These are phyloP conservation scores for Thermothelomyces thermophilus DNA, from an alignment of 2,329 filamentous ascomycete species.

Conservation along the genomic window DNA sequence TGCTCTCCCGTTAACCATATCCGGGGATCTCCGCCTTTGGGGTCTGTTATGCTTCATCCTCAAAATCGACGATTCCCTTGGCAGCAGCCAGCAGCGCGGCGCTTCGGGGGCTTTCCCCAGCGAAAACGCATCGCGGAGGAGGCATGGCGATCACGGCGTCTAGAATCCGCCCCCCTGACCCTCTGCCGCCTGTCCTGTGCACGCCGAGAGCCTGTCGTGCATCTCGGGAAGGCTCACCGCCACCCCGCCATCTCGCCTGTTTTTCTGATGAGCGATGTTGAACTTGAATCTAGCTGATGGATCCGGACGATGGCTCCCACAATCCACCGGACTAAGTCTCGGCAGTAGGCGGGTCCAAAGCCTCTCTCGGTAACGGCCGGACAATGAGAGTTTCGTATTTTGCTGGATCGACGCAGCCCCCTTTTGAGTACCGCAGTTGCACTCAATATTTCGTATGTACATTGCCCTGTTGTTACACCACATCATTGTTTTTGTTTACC, in stretches of 20 bases:
- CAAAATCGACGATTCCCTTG: slow-evolving; percentile 9
- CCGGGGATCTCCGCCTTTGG: slow-evolving; percentile 1
- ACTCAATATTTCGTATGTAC: not conserved
- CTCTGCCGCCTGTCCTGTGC: not conserved
- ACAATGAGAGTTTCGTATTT: slow-evolving; percentile 16
- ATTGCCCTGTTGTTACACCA: not conserved
- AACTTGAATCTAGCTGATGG: not conserved
- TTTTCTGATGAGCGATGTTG: not conserved
- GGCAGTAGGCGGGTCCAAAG: slow-evolving; percentile 8
- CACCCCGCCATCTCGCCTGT: slow-evolving; percentile 4
- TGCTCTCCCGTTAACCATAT: slow-evolving; percentile 1
- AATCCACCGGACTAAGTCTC: slow-evolving; percentile 3
- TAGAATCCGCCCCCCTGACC: not conserved
- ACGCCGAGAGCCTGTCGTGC: slow-evolving; percentile 10
- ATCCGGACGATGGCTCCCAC: not conserved
- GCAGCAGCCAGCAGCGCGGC: slow-evolving; percentile 8
- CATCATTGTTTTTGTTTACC: not conserved
- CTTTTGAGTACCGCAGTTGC: too few species aligned
- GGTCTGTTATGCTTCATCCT: not conserved
- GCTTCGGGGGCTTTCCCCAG: slow-evolving; percentile 1
- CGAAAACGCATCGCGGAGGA: not conserved
- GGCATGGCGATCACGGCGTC: slow-evolving; percentile 5
- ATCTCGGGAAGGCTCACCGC: slow-evolving; percentile 11
- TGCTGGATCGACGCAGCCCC: slow-evolving; percentile 2
- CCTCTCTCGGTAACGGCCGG: slow-evolving; percentile 7